Evolutionary conservation across 2,329 filamentous ascomycete genomes (phyloP), one percentile per base, ranked within the genome.

Genomic region (Penicillium sp.): DNA sequence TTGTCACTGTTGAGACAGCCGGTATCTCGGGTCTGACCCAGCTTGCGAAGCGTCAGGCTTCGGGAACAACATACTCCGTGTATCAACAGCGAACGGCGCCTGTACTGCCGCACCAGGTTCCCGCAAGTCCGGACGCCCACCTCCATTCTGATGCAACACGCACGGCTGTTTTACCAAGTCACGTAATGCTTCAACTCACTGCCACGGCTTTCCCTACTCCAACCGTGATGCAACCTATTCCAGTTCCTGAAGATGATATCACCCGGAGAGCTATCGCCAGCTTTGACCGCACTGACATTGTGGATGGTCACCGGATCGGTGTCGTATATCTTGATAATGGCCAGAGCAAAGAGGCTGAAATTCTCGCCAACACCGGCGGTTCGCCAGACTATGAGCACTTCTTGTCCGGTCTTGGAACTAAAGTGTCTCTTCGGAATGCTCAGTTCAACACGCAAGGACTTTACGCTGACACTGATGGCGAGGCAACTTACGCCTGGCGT

Each of bases 221-320:
- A 68, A 75, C 71, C 60, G 81, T 84, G 10, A 78, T 85, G 57
- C 89, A 89, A 49, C 92, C 90, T 10, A 87, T 97, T 48, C 86
- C 88, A 0, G 82, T 98, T 6, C 92, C 92, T 0, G 86, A 89
- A 53, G 80, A 90, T 59, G 90, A 91, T 15, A 83, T 85, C 35
- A 86, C 89, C 2, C 84, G 86, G 39, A 87, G 94, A 66, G 89
- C 91, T 0, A 88, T 99, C 41, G 85, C 85, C 39, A 82, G 87
- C 12, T 96, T 99, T 74, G 95, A 99, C 75, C 87, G 89, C 35
- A 96, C 87, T 65, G 90, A 94, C 39, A 93, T 92, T 8, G 89
- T 99, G 4, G 95, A 99, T 75, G 92, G 92, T 6, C 92, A 98
- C 81, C 97, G 96, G 76, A 90, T 96, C 43, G 95, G 95, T 15